phyloP scores from a whole-genome alignment of 768 basidiomycete genomes.

The Termitomyces titanicus region DNA sequence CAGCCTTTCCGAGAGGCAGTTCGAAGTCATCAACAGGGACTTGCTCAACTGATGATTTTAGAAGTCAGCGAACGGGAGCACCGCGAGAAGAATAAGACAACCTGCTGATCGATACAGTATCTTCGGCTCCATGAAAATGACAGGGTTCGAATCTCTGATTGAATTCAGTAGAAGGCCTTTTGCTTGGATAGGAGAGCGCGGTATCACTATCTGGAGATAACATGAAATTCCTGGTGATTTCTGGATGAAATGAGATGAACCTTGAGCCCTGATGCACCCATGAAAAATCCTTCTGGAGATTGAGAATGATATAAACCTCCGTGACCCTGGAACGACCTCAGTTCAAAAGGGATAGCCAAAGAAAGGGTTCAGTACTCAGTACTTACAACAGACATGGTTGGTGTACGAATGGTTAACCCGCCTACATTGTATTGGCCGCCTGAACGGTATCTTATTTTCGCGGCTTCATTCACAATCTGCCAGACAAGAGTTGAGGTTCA shows the following conservation, averaged over 20 bases:
- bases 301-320: slow-evolving; percentile 94
- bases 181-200: slow-evolving; percentile 92
- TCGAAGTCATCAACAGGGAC: slow-evolving; percentile 86
- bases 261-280: slow-evolving; percentile 88
- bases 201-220: slow-evolving; percentile 68
- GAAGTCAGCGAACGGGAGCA: slow-evolving; percentile 1
- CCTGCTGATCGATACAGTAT: slow-evolving; percentile 88
- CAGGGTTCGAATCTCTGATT: slow-evolving; percentile 91
- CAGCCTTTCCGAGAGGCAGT: slow-evolving; percentile 81
- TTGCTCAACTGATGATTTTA: slow-evolving; percentile 64
- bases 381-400: slow-evolving; percentile 84
- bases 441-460: slow-evolving; percentile 88
- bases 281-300: slow-evolving; percentile 92
- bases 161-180: slow-evolving; percentile 85
- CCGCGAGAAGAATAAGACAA: slow-evolving; percentile 18
- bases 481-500: not conserved
- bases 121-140: slow-evolving; percentile 95
- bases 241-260: slow-evolving; percentile 30
- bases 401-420: slow-evolving; percentile 76
- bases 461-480: slow-evolving; percentile 92
- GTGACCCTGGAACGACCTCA: slow-evolving; percentile 47
- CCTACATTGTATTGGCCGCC: slow-evolving; percentile 84
- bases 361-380: slow-evolving; percentile 28
- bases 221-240: not conserved
- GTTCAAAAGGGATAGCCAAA: not conserved